Percentiles rank a stretch among this genome's conserved stretches.
These are phyloP conservation scores for Lenzites betulinus DNA, from an alignment of 768 basidiomycete species.

Conservation along the genomic window DNA sequence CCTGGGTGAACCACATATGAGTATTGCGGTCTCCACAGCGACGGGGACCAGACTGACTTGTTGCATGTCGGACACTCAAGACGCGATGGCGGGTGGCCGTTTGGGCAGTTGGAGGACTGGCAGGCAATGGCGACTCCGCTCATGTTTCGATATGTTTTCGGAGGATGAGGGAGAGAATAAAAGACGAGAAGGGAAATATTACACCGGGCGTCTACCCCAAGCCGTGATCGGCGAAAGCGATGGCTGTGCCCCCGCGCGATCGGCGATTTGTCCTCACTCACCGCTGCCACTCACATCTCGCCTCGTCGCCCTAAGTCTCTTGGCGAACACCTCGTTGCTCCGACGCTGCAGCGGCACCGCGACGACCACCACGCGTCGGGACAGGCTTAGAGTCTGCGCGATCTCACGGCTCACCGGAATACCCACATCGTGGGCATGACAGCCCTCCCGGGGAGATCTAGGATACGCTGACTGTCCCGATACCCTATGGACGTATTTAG, in stretches of 20 bases:
- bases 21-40: slow-evolving; percentile 12
- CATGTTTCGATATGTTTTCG: slow-evolving; percentile 25
- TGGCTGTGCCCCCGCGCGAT: not conserved
- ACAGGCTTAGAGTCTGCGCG: no score
- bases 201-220: not conserved
- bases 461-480: no score
- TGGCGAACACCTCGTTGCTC: no score
- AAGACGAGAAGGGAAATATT: slow-evolving; percentile 1
- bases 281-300: no score
- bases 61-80: slow-evolving; percentile 94
- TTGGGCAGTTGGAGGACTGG: slow-evolving; percentile 71
- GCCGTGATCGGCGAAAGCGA: not conserved
- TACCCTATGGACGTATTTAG: no score
- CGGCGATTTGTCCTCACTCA: no score
- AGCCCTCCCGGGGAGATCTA: no score
- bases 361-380: no score
- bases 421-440: no score
- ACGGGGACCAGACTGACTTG: slow-evolving; percentile 57
- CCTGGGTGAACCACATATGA: slow-evolving; percentile 40
- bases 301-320: no score
- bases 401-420: no score
- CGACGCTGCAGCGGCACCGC: no score
- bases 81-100: slow-evolving; percentile 81
- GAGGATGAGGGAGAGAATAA: not conserved
- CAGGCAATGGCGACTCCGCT: slow-evolving; percentile 49